Evolutionary conservation across 148 eudicot genomes (phyloP).

Genomic region (Spergularia bocconei): DNA sequence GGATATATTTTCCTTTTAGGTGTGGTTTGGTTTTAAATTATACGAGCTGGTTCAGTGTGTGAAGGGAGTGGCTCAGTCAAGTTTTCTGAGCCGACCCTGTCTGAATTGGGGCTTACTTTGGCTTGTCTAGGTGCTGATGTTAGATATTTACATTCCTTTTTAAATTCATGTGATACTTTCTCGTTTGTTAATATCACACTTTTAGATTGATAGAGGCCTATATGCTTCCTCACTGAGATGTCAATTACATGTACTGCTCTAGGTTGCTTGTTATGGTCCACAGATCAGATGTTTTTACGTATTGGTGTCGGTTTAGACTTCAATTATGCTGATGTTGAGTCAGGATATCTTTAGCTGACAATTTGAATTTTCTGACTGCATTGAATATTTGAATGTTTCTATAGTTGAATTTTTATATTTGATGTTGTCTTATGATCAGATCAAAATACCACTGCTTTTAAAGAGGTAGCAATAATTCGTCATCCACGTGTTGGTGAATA

Average conservation of each 20-base stretch:
- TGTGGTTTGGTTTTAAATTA: background rate
- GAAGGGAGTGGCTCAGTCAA: background rate
- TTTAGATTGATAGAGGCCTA: background rate
- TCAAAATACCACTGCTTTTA: constrained; percentile 88
- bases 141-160: background rate
- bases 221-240: background rate
- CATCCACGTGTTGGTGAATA: constrained; percentile 96
- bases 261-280: background rate
- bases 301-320: background rate
- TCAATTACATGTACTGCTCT: background rate
- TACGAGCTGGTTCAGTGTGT: background rate
- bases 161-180: background rate
- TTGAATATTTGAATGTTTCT: background rate
- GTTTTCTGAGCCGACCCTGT: background rate
- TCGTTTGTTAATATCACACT: background rate
- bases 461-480: constrained; percentile 90
- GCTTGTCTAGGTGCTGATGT: background rate
- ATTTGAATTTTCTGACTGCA: background rate
- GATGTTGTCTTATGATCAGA: constrained; percentile 39
- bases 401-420: background rate
- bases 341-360: background rate
- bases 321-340: background rate
- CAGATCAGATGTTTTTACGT: background rate
- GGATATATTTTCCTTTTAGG: background rate
- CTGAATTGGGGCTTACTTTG: background rate